Base-by-base conservation (phyloP, 257 asterid genomes). In the Salvia miltiorrhiza region DNA sequence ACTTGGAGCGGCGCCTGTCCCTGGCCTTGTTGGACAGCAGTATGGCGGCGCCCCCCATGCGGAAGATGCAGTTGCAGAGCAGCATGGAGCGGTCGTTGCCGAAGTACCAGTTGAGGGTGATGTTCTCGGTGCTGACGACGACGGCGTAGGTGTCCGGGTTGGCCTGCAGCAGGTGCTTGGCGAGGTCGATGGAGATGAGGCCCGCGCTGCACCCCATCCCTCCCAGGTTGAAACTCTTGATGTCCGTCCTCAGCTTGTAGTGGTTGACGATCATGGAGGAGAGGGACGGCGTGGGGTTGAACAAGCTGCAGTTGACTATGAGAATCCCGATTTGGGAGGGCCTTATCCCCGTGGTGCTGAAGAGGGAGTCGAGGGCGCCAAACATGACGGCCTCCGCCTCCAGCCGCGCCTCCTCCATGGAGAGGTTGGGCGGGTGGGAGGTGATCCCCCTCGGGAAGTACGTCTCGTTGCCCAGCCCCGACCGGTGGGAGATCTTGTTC, bases 171-270 rank as follows among this genome's bases (percentile, higher is more conserved):
- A 85, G 78, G 45, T 85, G 87, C 2, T 47, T 76, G 3, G 90
- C 90, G 4, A 85, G 81, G 80, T 82, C 88, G 0, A 82, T 55
- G 3, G 90, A 82, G 2, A 85, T 82, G 13, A 85, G 80, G 20
- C 90, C 90, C 0, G 90, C 90, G 48, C 90, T 82, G 76, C 90
- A 85, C 2, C 90, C 88, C 90, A 85, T 85, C 1, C 90, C 90
- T 2, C 88, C 90, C 1, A 85, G 88, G 26, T 85, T 85, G 64
- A 58, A 80, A 77, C 86, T 85, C 53, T 74, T 76, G 72, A 85
- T 72, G 50, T 85, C 87, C 0, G 88, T 73, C 17, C 88, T 26
- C 24, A 85, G 86, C 79, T 80, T 80, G 84, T 82, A 85, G 30
- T 76, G 90, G 74, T 85, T 85, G 35, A 85, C 90, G 28, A 85